A percentile compares a stretch with the other conserved stretches of the same genome.
These are phyloP conservation scores for Cinnamomum chago DNA, from an alignment of 164 flowering plant genomes.

Conservation along the genomic window DNA sequence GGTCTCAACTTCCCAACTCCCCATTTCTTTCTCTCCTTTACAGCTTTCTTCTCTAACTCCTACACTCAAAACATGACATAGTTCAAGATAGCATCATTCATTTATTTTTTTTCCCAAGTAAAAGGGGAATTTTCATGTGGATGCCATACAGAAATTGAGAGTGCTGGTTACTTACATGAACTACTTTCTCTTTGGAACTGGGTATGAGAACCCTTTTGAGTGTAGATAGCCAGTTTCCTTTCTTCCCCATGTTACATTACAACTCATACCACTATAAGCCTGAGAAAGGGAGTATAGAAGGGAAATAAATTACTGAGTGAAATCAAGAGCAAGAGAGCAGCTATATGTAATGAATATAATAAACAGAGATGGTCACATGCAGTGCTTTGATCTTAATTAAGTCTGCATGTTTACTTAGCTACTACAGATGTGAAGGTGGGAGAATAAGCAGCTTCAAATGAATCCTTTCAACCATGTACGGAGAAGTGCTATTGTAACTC, in stretches of 20 bases:
- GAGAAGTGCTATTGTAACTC: no score
- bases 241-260: slow-evolving; percentile 73
- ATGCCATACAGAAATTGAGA: background rate
- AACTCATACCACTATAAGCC: background rate
- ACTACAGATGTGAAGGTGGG: no score
- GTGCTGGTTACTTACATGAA: slow-evolving; percentile 37
- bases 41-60: slow-evolving; percentile 48
- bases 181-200: slow-evolving; percentile 62
- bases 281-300: background rate
- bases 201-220: slow-evolving; percentile 72
- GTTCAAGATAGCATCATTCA: background rate
- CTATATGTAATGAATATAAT: no score
- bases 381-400: no score
- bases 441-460: no score
- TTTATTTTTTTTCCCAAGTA: background rate
- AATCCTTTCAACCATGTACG: no score
- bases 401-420: no score
- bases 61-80: slow-evolving; percentile 19
- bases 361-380: no score
- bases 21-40: slow-evolving; percentile 55
- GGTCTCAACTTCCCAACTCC: slow-evolving; percentile 44
- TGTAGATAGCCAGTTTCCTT: slow-evolving; percentile 85
- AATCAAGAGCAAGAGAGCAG: background rate
- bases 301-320: background rate
- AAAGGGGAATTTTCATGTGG: no score